Evolutionary conservation across 2,329 filamentous ascomycete species (phyloP).

Genomic region (Fusarium cicatricum): DNA sequence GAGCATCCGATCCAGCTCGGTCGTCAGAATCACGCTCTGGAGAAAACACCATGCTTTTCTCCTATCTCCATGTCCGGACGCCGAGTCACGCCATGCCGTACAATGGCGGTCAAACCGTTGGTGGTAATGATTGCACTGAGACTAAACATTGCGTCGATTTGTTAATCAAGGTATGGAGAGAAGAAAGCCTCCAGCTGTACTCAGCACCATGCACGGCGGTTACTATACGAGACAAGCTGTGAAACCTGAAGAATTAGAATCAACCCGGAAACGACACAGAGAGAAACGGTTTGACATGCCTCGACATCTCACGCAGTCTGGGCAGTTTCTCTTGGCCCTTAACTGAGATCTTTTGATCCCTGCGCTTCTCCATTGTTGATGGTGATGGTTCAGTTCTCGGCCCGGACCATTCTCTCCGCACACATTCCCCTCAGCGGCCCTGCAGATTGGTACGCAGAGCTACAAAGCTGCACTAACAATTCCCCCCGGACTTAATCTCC

Average conservation of each 20-base stretch:
- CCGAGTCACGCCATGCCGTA: not conserved
- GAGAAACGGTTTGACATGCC: not conserved
- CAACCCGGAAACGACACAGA: not conserved
- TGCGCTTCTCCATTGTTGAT: not conserved
- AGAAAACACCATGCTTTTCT: not conserved
- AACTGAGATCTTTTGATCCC: not conserved
- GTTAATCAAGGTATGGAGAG: too few relatives aligned
- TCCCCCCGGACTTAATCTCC: too few relatives aligned
- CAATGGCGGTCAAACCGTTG: not conserved
- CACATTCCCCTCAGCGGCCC: constrained; percentile 10
- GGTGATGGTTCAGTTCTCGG: not conserved
- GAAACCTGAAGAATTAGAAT: constrained; percentile 9
- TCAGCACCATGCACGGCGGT: not conserved
- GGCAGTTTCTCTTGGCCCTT: not conserved
- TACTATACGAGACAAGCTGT: constrained; percentile 2
- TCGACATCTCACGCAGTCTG: not conserved
- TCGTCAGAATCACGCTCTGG: constrained; percentile 3
- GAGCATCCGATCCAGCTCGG: not conserved
- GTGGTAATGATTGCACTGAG: not conserved
- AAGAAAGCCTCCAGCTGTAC: not conserved
- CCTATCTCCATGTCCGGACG: not conserved
- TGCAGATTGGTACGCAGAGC: constrained; percentile 18
- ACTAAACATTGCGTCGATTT: not conserved
- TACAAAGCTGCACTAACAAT: constrained; percentile 34
- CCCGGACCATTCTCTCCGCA: constrained; percentile 29